phyloP scores from a whole-genome alignment of 1,284 basidiomycete genomes.

The Malassezia equina region DNA sequence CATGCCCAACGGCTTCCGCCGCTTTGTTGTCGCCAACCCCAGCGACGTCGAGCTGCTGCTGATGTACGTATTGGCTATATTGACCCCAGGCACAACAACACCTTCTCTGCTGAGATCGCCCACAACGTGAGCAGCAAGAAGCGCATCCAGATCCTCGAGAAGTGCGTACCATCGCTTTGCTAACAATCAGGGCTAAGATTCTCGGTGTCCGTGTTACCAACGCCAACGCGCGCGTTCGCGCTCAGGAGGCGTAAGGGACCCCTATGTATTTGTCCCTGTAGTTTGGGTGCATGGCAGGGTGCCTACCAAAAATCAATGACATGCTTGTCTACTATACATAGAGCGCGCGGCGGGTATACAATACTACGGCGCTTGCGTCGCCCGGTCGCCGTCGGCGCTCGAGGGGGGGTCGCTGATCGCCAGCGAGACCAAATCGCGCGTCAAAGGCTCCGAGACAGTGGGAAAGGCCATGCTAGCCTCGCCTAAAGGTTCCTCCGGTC shows the following conservation, averaged over 20 bases:
- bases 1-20: constrained; percentile 48
- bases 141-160: constrained; percentile 81
- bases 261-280: neutral
- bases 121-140: constrained; percentile 95
- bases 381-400: neutral
- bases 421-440: neutral
- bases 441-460: neutral
- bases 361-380: neutral
- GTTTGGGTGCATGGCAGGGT: constrained; percentile 7
- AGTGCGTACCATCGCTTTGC: constrained; percentile 51
- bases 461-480: neutral
- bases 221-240: constrained; percentile 82
- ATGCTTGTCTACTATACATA: constrained; percentile 3
- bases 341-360: neutral
- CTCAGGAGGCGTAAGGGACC: constrained; percentile 63
- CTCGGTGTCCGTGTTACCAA: constrained; percentile 69
- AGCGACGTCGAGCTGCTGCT: constrained; percentile 46
- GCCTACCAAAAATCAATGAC: constrained; percentile 5
- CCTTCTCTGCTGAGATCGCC: constrained; percentile 89
- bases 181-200: constrained; percentile 31
- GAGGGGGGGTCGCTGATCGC: neutral
- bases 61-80: constrained; percentile 27
- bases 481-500: neutral
- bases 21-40: constrained; percentile 44
- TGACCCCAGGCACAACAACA: constrained; percentile 94